These are phyloP conservation scores for Solanum pennellii DNA, from an alignment of 257 asterid genomes.

Conservation along the genomic window DNA sequence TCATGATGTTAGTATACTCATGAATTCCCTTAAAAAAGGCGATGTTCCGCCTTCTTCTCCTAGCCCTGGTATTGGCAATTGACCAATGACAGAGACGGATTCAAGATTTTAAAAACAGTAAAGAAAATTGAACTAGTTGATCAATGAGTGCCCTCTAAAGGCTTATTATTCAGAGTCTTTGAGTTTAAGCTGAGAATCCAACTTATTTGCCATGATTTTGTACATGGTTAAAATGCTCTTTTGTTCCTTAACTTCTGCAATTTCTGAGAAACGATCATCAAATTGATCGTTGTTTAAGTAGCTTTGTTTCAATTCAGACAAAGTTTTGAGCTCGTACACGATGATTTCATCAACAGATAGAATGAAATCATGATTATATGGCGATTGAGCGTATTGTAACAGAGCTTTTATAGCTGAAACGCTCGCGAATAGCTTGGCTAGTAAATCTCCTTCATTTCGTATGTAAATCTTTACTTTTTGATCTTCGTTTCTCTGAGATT, in stretches of 20 bases:
- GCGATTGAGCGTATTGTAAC: neutral
- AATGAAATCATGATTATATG: neutral
- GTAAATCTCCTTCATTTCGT: neutral
- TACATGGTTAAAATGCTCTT: constrained; percentile 38
- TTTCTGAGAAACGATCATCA: constrained; percentile 33
- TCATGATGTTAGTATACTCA: neutral
- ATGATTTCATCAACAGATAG: constrained; percentile 1
- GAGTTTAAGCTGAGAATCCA: constrained; percentile 57
- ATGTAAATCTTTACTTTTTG: neutral
- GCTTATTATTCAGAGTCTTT: constrained; percentile 11
- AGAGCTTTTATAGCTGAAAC: neutral
- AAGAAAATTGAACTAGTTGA: neutral
- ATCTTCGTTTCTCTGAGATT: neutral
- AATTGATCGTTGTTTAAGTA: constrained; percentile 47
- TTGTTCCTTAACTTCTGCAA: constrained; percentile 52
- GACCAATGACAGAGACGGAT: neutral
- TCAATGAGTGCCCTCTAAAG: neutral
- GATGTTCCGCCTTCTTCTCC: constrained; percentile 10
- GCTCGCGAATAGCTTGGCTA: neutral
- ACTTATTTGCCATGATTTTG: constrained; percentile 45
- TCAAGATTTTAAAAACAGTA: neutral
- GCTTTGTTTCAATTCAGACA: constrained; percentile 51
- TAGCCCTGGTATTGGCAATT: constrained; percentile 18
- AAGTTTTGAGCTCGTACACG: constrained; percentile 40
- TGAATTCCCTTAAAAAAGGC: constrained; percentile 11